Evolutionary conservation across 257 asterid species (phyloP).

Genomic region (Eucommia ulmoides): DNA sequence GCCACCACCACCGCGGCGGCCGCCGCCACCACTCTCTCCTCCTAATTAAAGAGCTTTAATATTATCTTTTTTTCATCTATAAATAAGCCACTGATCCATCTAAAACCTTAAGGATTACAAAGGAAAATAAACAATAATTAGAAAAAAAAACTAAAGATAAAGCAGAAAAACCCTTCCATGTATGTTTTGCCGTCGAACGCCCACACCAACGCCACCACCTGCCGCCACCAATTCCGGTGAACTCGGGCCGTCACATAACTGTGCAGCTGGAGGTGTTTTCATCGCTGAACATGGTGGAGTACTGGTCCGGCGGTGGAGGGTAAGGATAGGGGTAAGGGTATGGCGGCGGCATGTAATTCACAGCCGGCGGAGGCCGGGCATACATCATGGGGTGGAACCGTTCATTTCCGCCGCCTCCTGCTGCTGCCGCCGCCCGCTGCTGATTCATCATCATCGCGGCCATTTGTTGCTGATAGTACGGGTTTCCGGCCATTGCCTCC

Average conservation of each 20-base stretch:
- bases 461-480: conserved; percentile 53
- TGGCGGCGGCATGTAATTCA: conserved; percentile 70
- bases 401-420: conserved; percentile 80
- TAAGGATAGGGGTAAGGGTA: conserved; percentile 33
- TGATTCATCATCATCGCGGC: conserved; percentile 95
- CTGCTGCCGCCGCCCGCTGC: conserved; percentile 70
- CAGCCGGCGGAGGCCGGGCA: conserved; percentile 90
- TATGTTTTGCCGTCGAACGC: conserved; percentile 9
- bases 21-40: too few relatives aligned
- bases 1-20: too few relatives aligned
- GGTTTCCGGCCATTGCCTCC: conserved; percentile 49
- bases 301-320: conserved; percentile 7
- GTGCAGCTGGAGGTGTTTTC: conserved; percentile 20
- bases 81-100: too few relatives aligned
- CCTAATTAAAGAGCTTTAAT: too few relatives aligned
- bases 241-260: conserved; percentile 12
- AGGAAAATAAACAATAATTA: too few relatives aligned
- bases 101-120: too few relatives aligned
- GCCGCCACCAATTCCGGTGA: conserved; percentile 8
- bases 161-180: conserved; percentile 6
- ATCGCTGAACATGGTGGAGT: conserved; percentile 14
- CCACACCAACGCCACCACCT: conserved; percentile 3
- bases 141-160: neutral
- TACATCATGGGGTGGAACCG: conserved; percentile 98
- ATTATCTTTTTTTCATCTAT: too few relatives aligned